Base-by-base conservation (phyloP, 495 filamentous ascomycete species). In the Saxophila tyrrhenica region DNA sequence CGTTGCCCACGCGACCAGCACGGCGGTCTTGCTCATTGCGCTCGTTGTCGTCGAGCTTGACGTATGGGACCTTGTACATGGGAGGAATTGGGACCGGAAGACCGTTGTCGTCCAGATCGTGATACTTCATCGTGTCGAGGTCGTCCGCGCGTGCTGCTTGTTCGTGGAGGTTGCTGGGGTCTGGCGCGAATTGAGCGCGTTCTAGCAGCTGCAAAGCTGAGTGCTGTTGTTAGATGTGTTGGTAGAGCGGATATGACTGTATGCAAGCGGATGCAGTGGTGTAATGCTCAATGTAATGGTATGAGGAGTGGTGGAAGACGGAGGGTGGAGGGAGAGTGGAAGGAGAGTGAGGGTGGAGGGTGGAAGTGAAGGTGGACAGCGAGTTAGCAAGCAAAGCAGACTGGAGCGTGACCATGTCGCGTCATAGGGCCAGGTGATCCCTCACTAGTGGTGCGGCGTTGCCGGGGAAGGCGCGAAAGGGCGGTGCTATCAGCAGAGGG, bases 51-150 rank as follows among this genome's bases (percentile, higher is more conserved):
- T 17, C 21, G 24, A 60, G 50, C 22, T 55, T 35, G 20, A 60
- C 48, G 47, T 25, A 55, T 17, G 57, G 57, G 0, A 60, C 57
- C 38, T 56, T 60, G 52, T 60, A 60, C 39, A 51, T 55, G 24
- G 21, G 19, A 13, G 57, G 57, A 16, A 60, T 55, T 19, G 41
- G 10, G 38, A 59, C 7, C 13, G 20, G 20, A 2, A 5, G 45
- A 10, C 21, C 24, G 7, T 48, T 13, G 3, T 48, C 45, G 45
- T 48, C 45, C 20, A 24, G 23, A 9, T 48, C 45, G 45, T 7
- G 3, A 17, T 23, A 25, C 24, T 23, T 23, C 24, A 48, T 24
- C 7, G 19, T 48, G 41, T 21, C 20, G 16, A 44, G 16, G 20
- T n/a, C 8, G 15, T 48, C 10, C 10, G 11, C 13, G 43, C 43